Base-by-base conservation (phyloP, 2,329 filamentous ascomycete genomes). In the Aurifilum marmelostoma region DNA sequence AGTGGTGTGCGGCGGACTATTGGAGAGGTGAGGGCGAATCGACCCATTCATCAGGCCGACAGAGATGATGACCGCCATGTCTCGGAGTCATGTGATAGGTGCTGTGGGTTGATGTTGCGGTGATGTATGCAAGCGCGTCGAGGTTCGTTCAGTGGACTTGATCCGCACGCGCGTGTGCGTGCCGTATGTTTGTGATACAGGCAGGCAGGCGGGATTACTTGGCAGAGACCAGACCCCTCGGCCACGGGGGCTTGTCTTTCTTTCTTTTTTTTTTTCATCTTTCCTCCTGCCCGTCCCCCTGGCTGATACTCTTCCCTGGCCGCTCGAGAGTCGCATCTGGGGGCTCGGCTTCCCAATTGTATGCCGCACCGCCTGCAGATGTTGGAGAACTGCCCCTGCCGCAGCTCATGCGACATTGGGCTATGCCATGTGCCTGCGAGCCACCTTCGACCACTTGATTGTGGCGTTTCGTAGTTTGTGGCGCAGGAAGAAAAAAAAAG, bases 381-480 rank as follows among this genome's bases (percentile, higher is more conserved):
- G 24, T 39, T 37, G 52, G 52, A 58, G 52, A 56, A 56, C 52
- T 27, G 43, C 37, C 14, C 58, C 21, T 62, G 32, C 27, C 21
- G 54, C 52, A 37, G 54, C 32, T 24, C 24, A 41, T 61, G 54
- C 64, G 47, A 41, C 64, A 52, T 29, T 32, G 54, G 24, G 54
- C 39, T 14, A 39, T 50, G 54, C 39, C n/a, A 39, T 50, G 56
- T 8, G 32, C 41, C 34, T 58, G 24, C 29, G 50, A 32, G 24
- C 64, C 41, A 66, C 56, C 54, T 59, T 50, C 43, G 41, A 62
- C 59, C 65, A 62, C 65, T 67, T 43, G 56, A 54, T 29, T 39
- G 27, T 37, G 37, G 37, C 60, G 54, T 52, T 65, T 32, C 41
- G 12, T 47, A 6, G 34, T n/a, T 37, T 34, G 52, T 47, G 56